Percentiles rank a stretch among this genome's conserved stretches.
Evolutionary conservation across 2,329 filamentous ascomycete species (phyloP).

Genomic region (Domatiomyces globalis): DNA sequence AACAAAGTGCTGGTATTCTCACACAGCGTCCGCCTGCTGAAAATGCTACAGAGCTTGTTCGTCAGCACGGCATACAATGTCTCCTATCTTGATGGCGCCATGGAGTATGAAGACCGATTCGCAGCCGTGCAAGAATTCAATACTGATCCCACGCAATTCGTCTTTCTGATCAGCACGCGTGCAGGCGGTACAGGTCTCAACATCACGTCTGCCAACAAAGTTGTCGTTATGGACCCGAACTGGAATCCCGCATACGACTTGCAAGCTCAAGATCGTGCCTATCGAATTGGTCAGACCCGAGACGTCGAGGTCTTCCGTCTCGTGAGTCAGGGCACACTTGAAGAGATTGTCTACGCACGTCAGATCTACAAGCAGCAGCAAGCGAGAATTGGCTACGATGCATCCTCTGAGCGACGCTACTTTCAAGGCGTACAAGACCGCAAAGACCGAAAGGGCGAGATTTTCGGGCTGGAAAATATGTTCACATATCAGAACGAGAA

Average conservation of each 20-base stretch:
- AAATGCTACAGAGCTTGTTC: constrained; percentile 74
- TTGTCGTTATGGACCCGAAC: constrained; percentile 91
- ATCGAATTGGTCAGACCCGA: constrained; percentile 81
- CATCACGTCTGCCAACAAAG: constrained; percentile 95
- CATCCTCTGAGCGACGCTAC: constrained; percentile 80
- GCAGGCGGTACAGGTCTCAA: constrained; percentile 90
- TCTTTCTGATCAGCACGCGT: constrained; percentile 88
- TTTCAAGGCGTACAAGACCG: constrained; percentile 89
- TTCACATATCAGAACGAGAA: constrained; percentile 63
- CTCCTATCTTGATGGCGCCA: constrained; percentile 74
- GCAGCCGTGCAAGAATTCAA: constrained; percentile 83
- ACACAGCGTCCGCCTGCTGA: constrained; percentile 72
- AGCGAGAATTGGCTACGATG: constrained; percentile 92
- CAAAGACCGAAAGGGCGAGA: constrained; percentile 70
- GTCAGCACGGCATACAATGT: constrained; percentile 79
- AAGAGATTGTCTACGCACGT: constrained; percentile 91
- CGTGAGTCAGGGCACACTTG: constrained; percentile 79
- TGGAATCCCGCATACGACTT: constrained; percentile 95
- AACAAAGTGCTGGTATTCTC: constrained; percentile 85
- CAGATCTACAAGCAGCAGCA: constrained; percentile 99
- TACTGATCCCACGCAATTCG: constrained; percentile 69
- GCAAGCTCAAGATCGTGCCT: constrained; percentile 90
- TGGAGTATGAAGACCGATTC: constrained; percentile 71
- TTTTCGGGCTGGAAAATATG: constrained; percentile 80
- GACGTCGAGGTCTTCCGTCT: constrained; percentile 94